Evolutionary conservation across 768 basidiomycete species (phyloP), one percentile per base, ranked within the genome.

Genomic region (Mycena alexandri): DNA sequence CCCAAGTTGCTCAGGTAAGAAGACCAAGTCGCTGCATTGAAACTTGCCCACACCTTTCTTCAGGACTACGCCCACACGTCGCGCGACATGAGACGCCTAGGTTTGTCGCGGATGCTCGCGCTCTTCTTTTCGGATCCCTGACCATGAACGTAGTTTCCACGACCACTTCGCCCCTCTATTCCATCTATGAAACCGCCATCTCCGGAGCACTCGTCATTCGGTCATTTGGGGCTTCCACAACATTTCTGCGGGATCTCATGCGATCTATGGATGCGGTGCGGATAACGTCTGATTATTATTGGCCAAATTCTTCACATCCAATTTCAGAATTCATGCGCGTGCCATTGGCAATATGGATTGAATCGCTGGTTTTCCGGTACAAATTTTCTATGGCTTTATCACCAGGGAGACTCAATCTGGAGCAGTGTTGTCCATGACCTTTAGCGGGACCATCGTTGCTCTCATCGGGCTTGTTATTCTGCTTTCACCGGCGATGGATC

Each of bases 341-440:
- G 88, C 74, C 94, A 93, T 73, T 96, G 95, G 95, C 91, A 92
- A 86, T 95, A 91, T 93, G 92, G 89, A 81, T 92, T 96, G 14
- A 96, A 95, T 75, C 89, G 95, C 48, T 98, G 96, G 96, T 82
- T 95, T 51, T 91, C 92, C 24, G 87, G 65, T 54, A 24, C 8
- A 14, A 14, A 36, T 47, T 22, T 10, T 22, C 9, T 9, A 47
- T 52, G 5, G n/a, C 6, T 14, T 25, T 19, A 13, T 10, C 38
- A 38, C 2, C 14, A 21, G 10, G 21, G 19, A 21, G 13, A 21
- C 29, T 12, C 38, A 36, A n/a, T 13, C 11, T 13, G 29, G 44
- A 13, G 21, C 7, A 53, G 52, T 63, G 21, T 17, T 54, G 7
- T 63, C 62, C 11, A 59, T 65, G 50, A 24, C 57, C 0, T 65